Evolutionary conservation across 768 basidiomycete species (phyloP), one percentile per base, ranked within the genome.

Genomic region (Leccinum subtestaceum): DNA sequence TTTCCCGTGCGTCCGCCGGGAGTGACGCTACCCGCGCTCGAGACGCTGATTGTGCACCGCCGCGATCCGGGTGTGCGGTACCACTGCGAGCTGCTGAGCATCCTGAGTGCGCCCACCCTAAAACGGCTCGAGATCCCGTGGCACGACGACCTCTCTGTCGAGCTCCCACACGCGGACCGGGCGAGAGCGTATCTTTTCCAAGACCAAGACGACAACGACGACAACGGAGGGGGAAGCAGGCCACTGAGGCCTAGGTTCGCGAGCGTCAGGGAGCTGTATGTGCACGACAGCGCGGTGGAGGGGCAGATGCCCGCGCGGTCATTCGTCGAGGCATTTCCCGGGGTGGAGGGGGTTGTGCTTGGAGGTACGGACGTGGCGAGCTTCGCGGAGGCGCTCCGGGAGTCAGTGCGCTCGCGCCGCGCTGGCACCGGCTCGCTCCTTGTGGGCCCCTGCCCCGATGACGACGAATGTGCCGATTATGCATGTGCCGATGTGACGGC

Each of bases 31-130:
- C 31, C 59, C 13, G 38, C 17, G 2, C 55, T 61, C 7, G 52
- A 59, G 27, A 63, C 62, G 2, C 60, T 68, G 23, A 43, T 66
- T 52, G 52, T 69, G 32, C 59, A 63, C 49, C 65, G 61, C n/a
- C 58, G 53, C 21, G 52, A 56, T 13, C 59, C 63, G 2, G 63
- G 52, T 5, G 25, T 57, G n/a, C 56, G 63, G 40, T 68, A 66
- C 43, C 64, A 62, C 12, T 59, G 43, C 34, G 56, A 57, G 21
- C 58, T 64, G 43, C 43, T 66, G 10, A 60, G 56, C 6, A 50
- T 59, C 5, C 52, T 69, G 43, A 43, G 13, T 1, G n/a, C 10
- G 23, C 65, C 67, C 6, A 34, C 12, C 23, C 60, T 64, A 27
- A 57, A 50, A 46, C 57, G 13, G 25, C 60, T 67, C 27, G 64